Evolutionary conservation across 2,329 filamentous ascomycete genomes (phyloP).

Genomic region (Xylariaceae sp.): DNA sequence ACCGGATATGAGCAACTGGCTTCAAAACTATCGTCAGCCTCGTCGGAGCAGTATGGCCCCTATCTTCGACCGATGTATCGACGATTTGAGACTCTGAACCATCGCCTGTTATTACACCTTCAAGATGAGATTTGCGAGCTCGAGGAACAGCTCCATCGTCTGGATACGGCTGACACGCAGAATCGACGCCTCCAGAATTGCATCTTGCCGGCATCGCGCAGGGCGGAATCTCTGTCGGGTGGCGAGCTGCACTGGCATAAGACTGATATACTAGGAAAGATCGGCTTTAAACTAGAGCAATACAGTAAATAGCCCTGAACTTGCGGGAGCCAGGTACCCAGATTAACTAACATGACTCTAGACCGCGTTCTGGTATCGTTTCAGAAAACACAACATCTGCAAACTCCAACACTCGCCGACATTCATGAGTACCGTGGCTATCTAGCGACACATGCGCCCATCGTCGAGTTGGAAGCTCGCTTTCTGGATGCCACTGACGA

Average conservation of each 20-base stretch:
- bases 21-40: constrained; percentile 41
- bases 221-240: constrained; percentile 50
- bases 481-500: constrained; percentile 56
- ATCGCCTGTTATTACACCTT: constrained; percentile 74
- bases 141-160: constrained; percentile 68
- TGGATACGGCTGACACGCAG: constrained; percentile 59
- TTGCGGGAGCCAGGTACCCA: no score
- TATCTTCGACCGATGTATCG: constrained; percentile 64
- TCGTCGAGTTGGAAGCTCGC: constrained; percentile 54
- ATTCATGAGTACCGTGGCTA: constrained; percentile 48
- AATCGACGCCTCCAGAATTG: constrained; percentile 36
- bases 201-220: constrained; percentile 54
- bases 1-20: constrained; percentile 63
- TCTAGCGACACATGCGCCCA: constrained; percentile 48
- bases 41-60: constrained; percentile 16
- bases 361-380: constrained; percentile 59
- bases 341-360: constrained; percentile 19
- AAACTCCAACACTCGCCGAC: constrained; percentile 46
- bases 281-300: constrained; percentile 62
- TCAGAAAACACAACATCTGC: constrained; percentile 45
- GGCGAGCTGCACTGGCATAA: constrained; percentile 57
- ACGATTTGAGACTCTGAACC: constrained; percentile 76
- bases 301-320: constrained; percentile 49
- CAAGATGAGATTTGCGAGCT: constrained; percentile 82
- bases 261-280: constrained; percentile 56